Evolutionary conservation across 2,329 filamentous ascomycete genomes (phyloP).

Genomic region (Microdochium paspali): DNA sequence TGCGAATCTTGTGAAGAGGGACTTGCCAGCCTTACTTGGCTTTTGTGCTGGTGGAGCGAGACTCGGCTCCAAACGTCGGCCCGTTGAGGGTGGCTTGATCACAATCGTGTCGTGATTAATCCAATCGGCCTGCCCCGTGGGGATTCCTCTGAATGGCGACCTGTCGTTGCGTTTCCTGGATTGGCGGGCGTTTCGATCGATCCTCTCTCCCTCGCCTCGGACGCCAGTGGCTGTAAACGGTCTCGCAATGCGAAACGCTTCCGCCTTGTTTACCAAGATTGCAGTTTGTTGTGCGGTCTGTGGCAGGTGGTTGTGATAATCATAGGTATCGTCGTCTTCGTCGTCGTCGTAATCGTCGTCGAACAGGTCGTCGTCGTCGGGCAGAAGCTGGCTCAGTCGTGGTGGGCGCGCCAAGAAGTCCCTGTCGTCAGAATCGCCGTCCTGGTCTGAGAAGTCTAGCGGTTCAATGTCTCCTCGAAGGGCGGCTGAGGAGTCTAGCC

Average conservation of each 20-base stretch:
- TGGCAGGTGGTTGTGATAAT: not conserved
- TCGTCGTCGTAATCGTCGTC: not conserved
- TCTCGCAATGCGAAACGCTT: not conserved
- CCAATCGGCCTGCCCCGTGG: too few species aligned
- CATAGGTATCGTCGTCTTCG: not conserved
- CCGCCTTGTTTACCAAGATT: not conserved
- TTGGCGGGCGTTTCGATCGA: not conserved
- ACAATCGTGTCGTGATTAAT: too few species aligned
- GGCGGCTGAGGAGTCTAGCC: not conserved
- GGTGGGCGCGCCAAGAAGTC: not conserved
- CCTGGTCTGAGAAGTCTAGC: not conserved
- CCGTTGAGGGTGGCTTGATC: not conserved
- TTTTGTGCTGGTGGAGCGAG: not conserved
- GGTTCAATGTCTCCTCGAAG: not conserved
- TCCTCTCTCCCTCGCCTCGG: not conserved
- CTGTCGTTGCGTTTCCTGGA: not conserved
- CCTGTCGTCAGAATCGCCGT: not conserved
- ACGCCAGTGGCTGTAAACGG: not conserved
- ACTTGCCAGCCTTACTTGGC: not conserved
- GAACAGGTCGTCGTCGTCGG: not conserved
- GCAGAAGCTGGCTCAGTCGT: not conserved
- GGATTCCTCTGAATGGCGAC: not conserved
- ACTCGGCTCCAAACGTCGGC: not conserved
- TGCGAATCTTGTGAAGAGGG: not conserved
- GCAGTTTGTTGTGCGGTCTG: not conserved